phyloP scores from a whole-genome alignment of 352 stramenopile genomes.

The Phytophthora ohioensis region DNA sequence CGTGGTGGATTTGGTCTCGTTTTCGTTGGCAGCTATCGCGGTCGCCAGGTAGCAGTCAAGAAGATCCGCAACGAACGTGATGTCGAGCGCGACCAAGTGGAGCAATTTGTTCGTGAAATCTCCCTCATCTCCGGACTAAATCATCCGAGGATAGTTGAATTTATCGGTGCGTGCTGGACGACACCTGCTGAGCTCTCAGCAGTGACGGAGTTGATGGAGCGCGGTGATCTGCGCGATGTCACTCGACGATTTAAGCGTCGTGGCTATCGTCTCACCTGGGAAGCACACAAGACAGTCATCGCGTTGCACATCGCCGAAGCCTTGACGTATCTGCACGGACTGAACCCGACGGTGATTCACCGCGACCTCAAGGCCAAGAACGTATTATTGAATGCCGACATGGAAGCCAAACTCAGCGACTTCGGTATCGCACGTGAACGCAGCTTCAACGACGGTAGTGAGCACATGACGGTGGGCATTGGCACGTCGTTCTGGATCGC shows the following conservation, averaged over 20 bases:
- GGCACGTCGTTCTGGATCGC: constrained; percentile 79
- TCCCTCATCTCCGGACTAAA: constrained; percentile 57
- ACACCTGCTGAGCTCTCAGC: constrained; percentile 54
- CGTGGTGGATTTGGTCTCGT: constrained; percentile 57
- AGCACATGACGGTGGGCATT: constrained; percentile 72
- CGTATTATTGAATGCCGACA: constrained; percentile 51
- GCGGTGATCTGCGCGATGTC: constrained; percentile 67
- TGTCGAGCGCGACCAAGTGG: constrained; percentile 50
- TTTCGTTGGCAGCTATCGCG: constrained; percentile 48
- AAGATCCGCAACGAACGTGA: constrained; percentile 51
- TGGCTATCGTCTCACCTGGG: constrained; percentile 55
- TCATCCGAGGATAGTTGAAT: constrained; percentile 72
- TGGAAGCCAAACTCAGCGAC: constrained; percentile 79
- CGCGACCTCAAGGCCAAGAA: constrained; percentile 63
- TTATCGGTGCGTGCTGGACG: constrained; percentile 68
- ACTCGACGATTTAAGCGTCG: constrained; percentile 55
- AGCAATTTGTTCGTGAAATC: constrained; percentile 71
- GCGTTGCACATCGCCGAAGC: constrained; percentile 68
- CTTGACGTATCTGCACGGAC: constrained; percentile 70
- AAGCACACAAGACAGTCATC: constrained; percentile 62
- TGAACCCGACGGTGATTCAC: constrained; percentile 66
- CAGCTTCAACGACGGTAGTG: constrained; percentile 54
- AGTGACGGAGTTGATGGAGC: constrained; percentile 78
- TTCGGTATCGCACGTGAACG: constrained; percentile 72
- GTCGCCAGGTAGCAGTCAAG: constrained; percentile 54